A percentile compares a stretch with the other conserved stretches of the same genome.
Conservation (phyloP, 2,329 filamentous ascomycete species). For the Teratosphaeria pseudoeucalypti region DNA sequence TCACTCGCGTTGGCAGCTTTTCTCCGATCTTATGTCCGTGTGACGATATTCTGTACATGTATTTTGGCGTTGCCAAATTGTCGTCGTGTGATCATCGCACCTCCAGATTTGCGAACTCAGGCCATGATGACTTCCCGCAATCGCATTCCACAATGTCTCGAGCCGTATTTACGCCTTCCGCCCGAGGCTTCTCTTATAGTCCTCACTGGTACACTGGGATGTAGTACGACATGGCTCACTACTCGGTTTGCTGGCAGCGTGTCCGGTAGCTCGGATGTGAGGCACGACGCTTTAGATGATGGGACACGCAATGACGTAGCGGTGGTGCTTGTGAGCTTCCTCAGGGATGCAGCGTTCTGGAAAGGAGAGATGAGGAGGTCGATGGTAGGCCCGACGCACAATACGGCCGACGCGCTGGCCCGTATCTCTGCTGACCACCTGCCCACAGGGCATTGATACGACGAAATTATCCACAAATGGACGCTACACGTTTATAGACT, state of each 20-base stretch:
- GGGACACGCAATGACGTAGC: conserved; percentile 20
- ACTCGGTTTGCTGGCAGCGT: conserved; percentile 42
- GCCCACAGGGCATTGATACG: conserved; percentile 58
- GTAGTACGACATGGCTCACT: conserved; percentile 45
- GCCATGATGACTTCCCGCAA: conserved; percentile 21
- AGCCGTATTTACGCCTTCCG: conserved; percentile 52
- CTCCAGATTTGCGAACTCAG: not conserved
- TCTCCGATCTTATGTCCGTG: not conserved
- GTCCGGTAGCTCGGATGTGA: conserved; percentile 18
- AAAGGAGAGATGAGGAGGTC: conserved; percentile 44
- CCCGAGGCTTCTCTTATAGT: conserved; percentile 51
- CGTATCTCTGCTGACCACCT: not conserved
- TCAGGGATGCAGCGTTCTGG: conserved; percentile 73
- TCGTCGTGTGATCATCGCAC: not conserved
- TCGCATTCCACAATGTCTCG: conserved; percentile 52
- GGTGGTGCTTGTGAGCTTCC: conserved; percentile 71
- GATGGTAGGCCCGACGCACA: conserved; percentile 9
- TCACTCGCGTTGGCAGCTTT: not conserved
- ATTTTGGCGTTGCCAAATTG: too few species aligned
- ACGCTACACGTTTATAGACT: conserved; percentile 65
- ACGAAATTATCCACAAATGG: conserved; percentile 47
- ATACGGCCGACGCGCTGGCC: not conserved
- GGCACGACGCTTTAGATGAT: conserved; percentile 13
- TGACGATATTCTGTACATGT: not conserved
- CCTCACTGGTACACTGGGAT: conserved; percentile 53